phyloP scores from a whole-genome alignment of 306 rosid genomes.

The cucumber (Cucumis sativus) region DNA sequence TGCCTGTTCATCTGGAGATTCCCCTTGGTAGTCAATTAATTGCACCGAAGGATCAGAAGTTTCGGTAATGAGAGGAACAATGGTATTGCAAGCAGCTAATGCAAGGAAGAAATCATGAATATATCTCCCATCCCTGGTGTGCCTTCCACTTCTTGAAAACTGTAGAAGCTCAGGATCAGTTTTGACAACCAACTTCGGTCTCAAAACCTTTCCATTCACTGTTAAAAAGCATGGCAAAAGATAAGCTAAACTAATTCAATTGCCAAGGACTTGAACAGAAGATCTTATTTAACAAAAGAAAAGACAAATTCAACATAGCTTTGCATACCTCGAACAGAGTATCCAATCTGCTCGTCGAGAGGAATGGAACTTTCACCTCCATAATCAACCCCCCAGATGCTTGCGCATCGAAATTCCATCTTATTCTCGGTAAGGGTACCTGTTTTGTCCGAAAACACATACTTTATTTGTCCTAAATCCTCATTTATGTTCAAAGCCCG shows the following conservation, averaged over 20 bases:
- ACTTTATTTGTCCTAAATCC: constrained; percentile 90
- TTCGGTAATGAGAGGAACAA: constrained; percentile 70
- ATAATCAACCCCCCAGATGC: constrained; percentile 81
- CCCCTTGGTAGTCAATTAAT: constrained; percentile 92
- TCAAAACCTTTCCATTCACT: constrained; percentile 56
- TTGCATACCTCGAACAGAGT: constrained; percentile 44
- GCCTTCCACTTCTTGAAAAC: constrained; percentile 30
- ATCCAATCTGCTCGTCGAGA: constrained; percentile 31
- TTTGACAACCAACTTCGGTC: constrained; percentile 76
- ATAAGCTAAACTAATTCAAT: not conserved
- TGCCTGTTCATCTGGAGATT: constrained; percentile 98
- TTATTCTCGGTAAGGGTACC: constrained; percentile 97
- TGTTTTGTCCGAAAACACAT: constrained; percentile 90
- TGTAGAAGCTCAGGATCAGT: constrained; percentile 47
- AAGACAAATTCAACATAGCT: not conserved
- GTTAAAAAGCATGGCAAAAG: constrained; percentile 5
- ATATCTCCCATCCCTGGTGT: constrained; percentile 29
- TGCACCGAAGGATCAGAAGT: constrained; percentile 53
- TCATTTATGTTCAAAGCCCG: constrained; percentile 92
- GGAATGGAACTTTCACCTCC: constrained; percentile 17
- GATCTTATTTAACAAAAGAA: not conserved
- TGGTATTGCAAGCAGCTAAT: constrained; percentile 91
- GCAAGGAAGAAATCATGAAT: constrained; percentile 79
- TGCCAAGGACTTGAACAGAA: not conserved
- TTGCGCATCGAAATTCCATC: constrained; percentile 90